Evolutionary conservation across 1,139 yeast genomes (phyloP), one percentile per base, ranked within the genome.

Genomic region (Suhomyces wounanorum): DNA sequence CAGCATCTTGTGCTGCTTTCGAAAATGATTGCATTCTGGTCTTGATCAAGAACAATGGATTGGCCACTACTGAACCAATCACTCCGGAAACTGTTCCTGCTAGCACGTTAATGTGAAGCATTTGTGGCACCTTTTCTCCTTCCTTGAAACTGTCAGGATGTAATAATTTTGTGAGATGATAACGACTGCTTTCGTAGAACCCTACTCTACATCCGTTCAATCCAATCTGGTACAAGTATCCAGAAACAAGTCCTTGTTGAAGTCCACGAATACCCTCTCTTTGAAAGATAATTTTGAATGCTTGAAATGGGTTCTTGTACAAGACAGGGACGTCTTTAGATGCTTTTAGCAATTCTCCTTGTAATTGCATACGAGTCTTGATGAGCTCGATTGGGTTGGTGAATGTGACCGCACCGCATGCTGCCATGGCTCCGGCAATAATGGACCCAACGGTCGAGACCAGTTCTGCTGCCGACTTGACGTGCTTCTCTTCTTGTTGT

Each of bases 331-430:
- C 81, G 40, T 75, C 69, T 28, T 62, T 63, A 1, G 83, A 78
- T 35, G 70, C 67, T 31, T 84, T 78, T 3, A 84, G 74, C 48
- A 94, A 76, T 69, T 94, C 98, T 50, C 99, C 99, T 70, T 94
- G 97, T 40, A 94, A 76, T 69, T 94, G 99, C 96, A 94, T 89
- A 69, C 98, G 78, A 3, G 96, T 94, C 72, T 94, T 94, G 63
- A 92, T 90, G 57, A 94, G 77, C 66, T 94, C 99, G 53, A 94
- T 87, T 8, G 99, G 99, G 65, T 94, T 94, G 10, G 98, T 92
- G 67, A 92, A 87, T 0, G 97, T 94, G 37, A 94, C 99, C 0
- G 99, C 98, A 48, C 96, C 96, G 73, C 98, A 92, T 3, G 98
- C 97, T 1, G 99, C 99, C 10, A 90, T 59, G 7, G 96, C 97